Conservation (phyloP, 768 basidiomycete genomes). For the Pleurotus eryngii region DNA sequence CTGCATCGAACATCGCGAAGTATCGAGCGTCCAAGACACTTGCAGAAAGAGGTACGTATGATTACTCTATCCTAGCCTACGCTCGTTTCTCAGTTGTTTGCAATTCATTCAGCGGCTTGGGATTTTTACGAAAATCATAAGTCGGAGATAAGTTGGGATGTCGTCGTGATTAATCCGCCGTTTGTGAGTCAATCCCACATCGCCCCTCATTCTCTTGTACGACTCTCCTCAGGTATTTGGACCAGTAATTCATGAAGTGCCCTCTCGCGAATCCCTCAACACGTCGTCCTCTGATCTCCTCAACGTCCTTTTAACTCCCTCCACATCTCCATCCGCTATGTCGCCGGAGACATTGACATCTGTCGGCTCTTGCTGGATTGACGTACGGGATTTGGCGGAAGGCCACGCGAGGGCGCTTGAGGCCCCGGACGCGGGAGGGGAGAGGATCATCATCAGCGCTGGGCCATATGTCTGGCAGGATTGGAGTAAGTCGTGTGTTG, state of each 20-base stretch:
- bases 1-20: slow-evolving; percentile 35
- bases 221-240: slow-evolving; percentile 23
- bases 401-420: slow-evolving; percentile 52
- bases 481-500: slow-evolving; percentile 15
- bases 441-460: slow-evolving; percentile 19
- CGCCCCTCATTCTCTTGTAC: too few relatives aligned
- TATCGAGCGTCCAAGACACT: slow-evolving; percentile 60
- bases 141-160: slow-evolving; percentile 43
- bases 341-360: slow-evolving; percentile 11
- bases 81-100: not conserved
- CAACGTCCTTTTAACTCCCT: slow-evolving; percentile 25
- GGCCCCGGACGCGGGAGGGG: slow-evolving; percentile 43
- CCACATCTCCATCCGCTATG: not conserved
- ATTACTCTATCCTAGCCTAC: not conserved
- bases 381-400: slow-evolving; percentile 48
- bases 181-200: slow-evolving; percentile 25
- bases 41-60: slow-evolving; percentile 47
- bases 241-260: slow-evolving; percentile 34
- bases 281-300: slow-evolving; percentile 32
- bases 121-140: slow-evolving; percentile 36
- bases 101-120: slow-evolving; percentile 34
- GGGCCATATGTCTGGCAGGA: slow-evolving; percentile 16
- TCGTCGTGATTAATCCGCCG: slow-evolving; percentile 51
- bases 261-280: slow-evolving; percentile 27
- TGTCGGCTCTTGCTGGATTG: slow-evolving; percentile 30